Percentiles rank a stretch among this genome's conserved stretches.
phyloP scores from a whole-genome alignment of 345 rosid species.

The Abelmoschus esculentus region DNA sequence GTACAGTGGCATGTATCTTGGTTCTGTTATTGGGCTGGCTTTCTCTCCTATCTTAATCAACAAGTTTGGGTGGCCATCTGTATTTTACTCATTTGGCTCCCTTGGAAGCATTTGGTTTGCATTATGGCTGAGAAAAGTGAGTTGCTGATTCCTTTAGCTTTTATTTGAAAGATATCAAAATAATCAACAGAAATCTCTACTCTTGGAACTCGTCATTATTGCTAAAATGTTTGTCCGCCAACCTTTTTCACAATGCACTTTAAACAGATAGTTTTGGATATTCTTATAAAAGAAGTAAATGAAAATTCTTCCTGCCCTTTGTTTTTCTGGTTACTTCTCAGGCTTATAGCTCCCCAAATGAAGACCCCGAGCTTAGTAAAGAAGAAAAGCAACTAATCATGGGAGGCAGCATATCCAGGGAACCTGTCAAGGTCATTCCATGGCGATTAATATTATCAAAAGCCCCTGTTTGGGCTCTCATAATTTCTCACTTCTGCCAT shows the following conservation, averaged over 20 bases:
- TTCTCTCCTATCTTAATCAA: conserved; percentile 75
- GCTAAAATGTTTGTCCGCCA: background rate
- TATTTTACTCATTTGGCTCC: conserved; percentile 89
- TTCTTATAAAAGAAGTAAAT: background rate
- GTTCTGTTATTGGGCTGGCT: conserved; percentile 88
- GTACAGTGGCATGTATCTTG: conserved; percentile 97
- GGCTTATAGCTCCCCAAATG: conserved; percentile 88
- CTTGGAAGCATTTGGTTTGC: conserved; percentile 90
- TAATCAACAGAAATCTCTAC: background rate
- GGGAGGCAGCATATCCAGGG: conserved; percentile 57
- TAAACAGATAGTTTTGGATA: background rate
- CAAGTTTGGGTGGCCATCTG: conserved; percentile 93
- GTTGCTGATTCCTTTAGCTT: conserved; percentile 15
- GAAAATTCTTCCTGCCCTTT: conserved; percentile 1
- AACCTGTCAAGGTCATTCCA: conserved; percentile 81
- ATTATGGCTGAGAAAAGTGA: conserved; percentile 65
- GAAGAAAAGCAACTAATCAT: conserved; percentile 60
- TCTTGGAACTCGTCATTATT: background rate
- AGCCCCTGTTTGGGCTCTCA: conserved; percentile 97
- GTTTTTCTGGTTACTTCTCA: conserved; percentile 28
- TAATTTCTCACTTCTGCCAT: conserved; percentile 92
- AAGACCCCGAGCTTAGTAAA: conserved; percentile 63
- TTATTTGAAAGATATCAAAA: background rate
- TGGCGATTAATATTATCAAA: conserved; percentile 90
- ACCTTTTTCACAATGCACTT: background rate